Evolutionary conservation across 176 grass and related monocot species (phyloP).

Genomic region (Eragrostis curvula): DNA sequence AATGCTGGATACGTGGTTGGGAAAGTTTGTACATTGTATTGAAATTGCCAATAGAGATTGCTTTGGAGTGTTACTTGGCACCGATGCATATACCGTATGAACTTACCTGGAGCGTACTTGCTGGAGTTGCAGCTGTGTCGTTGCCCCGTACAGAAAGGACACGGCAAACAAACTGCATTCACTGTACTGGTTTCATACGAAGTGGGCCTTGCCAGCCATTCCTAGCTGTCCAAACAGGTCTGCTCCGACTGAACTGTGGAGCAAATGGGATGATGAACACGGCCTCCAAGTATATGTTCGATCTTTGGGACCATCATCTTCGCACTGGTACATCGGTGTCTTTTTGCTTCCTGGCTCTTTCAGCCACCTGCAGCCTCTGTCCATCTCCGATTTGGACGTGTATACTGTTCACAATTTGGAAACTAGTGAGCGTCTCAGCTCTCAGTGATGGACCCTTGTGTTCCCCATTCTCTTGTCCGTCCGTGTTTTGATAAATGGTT

Average conservation of each 20-base stretch:
- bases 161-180: no score
- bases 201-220: not conserved
- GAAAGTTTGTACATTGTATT: slow-evolving; percentile 38
- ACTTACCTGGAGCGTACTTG: not conserved
- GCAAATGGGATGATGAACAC: no score
- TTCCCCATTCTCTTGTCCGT: not conserved
- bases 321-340: not conserved
- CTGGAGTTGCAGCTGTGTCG: no score
- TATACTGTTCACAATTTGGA: not conserved
- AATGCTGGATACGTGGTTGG: slow-evolving; percentile 21
- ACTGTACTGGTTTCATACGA: not conserved
- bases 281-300: no score
- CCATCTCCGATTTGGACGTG: not conserved
- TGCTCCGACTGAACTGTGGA: no score
- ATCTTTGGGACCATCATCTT: no score
- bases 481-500: not conserved
- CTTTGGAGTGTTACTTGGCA: not conserved
- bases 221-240: not conserved
- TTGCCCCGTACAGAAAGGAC: no score
- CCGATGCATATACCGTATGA: not conserved
- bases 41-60: not conserved
- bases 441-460: no score
- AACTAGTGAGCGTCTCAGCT: not conserved
- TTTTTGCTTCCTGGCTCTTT: not conserved
- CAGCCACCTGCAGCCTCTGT: not conserved